Conservation (phyloP, 1,284 basidiomycete genomes). For the Irpex lacteus region DNA sequence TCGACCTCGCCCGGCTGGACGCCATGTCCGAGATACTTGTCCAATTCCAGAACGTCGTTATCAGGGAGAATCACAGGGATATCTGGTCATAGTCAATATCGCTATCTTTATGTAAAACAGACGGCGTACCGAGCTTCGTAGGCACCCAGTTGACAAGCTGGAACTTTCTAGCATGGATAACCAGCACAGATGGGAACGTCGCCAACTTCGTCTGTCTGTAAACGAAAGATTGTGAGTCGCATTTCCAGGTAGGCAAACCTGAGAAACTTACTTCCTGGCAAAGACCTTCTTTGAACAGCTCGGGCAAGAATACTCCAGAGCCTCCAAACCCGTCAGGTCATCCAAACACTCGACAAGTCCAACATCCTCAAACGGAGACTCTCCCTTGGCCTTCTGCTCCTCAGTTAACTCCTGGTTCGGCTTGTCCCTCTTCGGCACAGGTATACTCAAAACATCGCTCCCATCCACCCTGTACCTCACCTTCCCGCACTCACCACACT, state of each 20-base stretch:
- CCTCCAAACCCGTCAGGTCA: conserved; percentile 63
- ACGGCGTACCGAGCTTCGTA: conserved; percentile 77
- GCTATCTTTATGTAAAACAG: not conserved
- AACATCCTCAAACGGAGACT: conserved; percentile 69
- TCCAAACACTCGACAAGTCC: conserved; percentile 70
- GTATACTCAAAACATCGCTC: conserved; percentile 77
- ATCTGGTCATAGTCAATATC: conserved; percentile 43
- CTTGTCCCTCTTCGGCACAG: conserved; percentile 60
- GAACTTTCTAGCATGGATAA: conserved; percentile 93
- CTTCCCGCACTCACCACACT: conserved; percentile 80
- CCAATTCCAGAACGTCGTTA: conserved; percentile 62
- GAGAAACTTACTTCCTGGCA: conserved; percentile 56
- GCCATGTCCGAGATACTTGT: conserved; percentile 72
- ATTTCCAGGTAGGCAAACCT: not conserved
- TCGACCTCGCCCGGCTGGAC: conserved; percentile 73
- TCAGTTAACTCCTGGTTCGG: conserved; percentile 19
- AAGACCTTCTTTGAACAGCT: conserved; percentile 59
- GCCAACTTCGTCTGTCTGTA: conserved; percentile 72
- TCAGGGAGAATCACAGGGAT: conserved; percentile 81
- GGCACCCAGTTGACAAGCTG: conserved; percentile 98
- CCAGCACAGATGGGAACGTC: conserved; percentile 86
- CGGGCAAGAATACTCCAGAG: conserved; percentile 70
- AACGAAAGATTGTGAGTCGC: not conserved
- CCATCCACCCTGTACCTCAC: conserved; percentile 87
- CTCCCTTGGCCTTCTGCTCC: conserved; percentile 56